These are phyloP conservation scores for Xylaria sp. DNA, from an alignment of 2,329 filamentous ascomycete genomes.

Conservation along the genomic window DNA sequence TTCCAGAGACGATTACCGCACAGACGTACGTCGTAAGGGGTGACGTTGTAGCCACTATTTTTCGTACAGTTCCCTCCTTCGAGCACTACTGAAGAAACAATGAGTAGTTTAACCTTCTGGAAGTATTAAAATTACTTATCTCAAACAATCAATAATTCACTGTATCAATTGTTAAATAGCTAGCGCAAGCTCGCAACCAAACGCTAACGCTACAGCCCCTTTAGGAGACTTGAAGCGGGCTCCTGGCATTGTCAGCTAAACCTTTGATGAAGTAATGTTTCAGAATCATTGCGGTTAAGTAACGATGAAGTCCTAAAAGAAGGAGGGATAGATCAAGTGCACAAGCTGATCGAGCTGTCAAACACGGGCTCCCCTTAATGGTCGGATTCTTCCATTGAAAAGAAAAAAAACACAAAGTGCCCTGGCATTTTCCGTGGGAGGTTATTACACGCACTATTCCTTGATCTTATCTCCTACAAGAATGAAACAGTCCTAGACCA, in stretches of 20 bases:
- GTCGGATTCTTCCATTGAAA: too few species aligned
- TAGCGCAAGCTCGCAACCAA: not conserved
- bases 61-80: not conserved
- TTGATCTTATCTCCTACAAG: not conserved
- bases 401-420: too few species aligned
- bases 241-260: not conserved
- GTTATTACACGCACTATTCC: not conserved
- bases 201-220: not conserved
- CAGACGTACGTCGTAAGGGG: not conserved
- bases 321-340: too few species aligned
- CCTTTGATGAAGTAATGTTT: not conserved
- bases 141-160: not conserved
- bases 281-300: too few species aligned
- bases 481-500: not conserved
- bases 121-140: not conserved
- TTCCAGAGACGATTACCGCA: not conserved
- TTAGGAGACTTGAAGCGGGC: not conserved
- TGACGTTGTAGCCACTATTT: not conserved
- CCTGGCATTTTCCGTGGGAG: not conserved
- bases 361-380: too few species aligned
- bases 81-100: not conserved
- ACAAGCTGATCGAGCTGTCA: too few species aligned
- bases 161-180: not conserved
- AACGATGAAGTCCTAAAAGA: too few species aligned
- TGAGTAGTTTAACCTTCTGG: not conserved